Conservation (phyloP, 2,329 filamentous ascomycete species). For the Aplosporella prunicola region DNA sequence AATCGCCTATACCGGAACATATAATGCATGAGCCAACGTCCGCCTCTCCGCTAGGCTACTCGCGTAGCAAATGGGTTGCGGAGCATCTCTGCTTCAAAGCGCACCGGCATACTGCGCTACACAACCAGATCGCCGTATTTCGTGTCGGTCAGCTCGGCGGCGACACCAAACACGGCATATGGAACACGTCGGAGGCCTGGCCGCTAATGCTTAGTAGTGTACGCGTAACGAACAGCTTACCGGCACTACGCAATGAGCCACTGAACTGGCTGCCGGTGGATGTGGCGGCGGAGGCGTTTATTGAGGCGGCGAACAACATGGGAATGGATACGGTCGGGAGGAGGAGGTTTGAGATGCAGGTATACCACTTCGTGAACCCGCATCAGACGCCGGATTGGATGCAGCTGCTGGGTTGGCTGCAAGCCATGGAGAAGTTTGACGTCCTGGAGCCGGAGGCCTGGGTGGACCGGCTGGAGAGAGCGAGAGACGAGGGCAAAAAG, state of each 20-base stretch:
- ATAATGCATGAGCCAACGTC: slow-evolving; percentile 33
- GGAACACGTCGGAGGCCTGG: slow-evolving; percentile 26
- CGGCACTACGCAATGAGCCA: slow-evolving; percentile 20
- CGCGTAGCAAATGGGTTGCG: slow-evolving; percentile 47
- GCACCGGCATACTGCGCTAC: slow-evolving; percentile 17
- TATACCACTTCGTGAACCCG: slow-evolving; percentile 44
- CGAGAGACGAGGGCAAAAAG: neutral
- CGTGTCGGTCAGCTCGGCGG: slow-evolving; percentile 36
- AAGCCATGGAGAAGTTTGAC: slow-evolving; percentile 29
- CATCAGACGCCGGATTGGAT: slow-evolving; percentile 35
- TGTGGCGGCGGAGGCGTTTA: slow-evolving; percentile 33
- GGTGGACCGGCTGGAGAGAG: slow-evolving; percentile 31
- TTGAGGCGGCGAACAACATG: slow-evolving; percentile 21
- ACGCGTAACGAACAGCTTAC: slow-evolving; percentile 21
- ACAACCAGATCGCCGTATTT: slow-evolving; percentile 24
- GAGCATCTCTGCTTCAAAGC: slow-evolving; percentile 42
- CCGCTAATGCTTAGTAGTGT: slow-evolving; percentile 27
- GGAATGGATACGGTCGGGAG: neutral
- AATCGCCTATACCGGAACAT: slow-evolving; percentile 31
- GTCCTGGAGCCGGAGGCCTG: slow-evolving; percentile 34
- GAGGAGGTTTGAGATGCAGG: slow-evolving; percentile 16
- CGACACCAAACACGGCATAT: slow-evolving; percentile 19
- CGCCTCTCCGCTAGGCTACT: slow-evolving; percentile 45
- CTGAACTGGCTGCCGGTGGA: slow-evolving; percentile 27
- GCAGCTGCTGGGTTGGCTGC: slow-evolving; percentile 39